Percentiles rank a stretch among this genome's conserved stretches.
These are phyloP conservation scores for Boletales sp. DNA, from an alignment of 768 basidiomycete genomes.

Conservation along the genomic window DNA sequence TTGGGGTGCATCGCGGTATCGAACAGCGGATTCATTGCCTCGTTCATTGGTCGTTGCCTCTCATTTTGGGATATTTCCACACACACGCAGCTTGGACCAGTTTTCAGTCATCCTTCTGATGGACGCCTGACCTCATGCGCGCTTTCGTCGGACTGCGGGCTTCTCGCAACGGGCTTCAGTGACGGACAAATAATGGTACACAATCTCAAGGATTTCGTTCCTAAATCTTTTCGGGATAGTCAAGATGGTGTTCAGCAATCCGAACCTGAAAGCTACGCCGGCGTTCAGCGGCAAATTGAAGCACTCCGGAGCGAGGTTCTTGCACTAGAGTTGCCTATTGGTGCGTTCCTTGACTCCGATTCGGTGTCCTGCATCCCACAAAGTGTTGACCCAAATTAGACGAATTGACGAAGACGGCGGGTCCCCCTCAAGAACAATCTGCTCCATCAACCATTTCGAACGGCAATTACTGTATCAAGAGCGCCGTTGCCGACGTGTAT, in stretches of 20 bases:
- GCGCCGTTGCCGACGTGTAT: background rate
- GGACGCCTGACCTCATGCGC: background rate
- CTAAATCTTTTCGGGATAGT: background rate
- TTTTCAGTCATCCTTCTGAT: background rate
- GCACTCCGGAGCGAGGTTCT: background rate
- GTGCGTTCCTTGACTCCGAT: background rate
- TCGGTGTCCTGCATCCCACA: background rate
- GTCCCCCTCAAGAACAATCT: too few relatives aligned
- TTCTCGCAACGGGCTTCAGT: background rate
- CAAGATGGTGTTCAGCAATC: background rate
- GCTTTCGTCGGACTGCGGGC: background rate
- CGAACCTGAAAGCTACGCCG: background rate
- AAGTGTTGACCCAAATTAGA: background rate
- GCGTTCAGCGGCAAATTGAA: background rate
- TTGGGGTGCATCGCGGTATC: background rate
- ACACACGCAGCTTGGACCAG: background rate
- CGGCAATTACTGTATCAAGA: background rate
- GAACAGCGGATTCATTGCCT: background rate
- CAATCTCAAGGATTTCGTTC: background rate
- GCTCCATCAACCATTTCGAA: background rate
- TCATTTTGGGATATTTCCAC: conserved; percentile 9
- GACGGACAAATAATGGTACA: background rate
- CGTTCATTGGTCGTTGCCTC: background rate
- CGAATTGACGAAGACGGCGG: background rate
- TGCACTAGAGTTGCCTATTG: background rate